Evolutionary conservation across 1,139 yeast species (phyloP).

Genomic region (Geotrichum siamense): DNA sequence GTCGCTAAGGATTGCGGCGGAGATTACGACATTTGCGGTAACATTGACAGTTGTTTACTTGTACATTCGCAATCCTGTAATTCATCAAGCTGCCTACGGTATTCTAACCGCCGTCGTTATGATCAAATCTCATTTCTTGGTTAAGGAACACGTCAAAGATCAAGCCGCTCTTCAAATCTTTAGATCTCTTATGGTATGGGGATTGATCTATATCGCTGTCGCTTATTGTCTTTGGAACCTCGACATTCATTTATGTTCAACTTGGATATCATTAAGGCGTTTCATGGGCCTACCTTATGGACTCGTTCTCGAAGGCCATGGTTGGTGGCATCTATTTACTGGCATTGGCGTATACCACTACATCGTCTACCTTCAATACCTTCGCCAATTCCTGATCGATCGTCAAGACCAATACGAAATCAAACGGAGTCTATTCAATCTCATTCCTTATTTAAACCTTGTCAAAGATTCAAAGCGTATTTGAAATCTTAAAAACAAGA

Average conservation of each 20-base stretch:
- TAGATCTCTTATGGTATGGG: slow-evolving; percentile 49
- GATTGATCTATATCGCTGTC: slow-evolving; percentile 54
- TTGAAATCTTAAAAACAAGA: too few relatives aligned
- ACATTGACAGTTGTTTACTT: slow-evolving; percentile 55
- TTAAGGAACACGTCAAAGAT: slow-evolving; percentile 47
- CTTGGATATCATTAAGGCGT: slow-evolving; percentile 58
- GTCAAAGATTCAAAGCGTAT: not conserved
- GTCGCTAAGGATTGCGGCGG: slow-evolving; percentile 33
- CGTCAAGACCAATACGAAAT: slow-evolving; percentile 44
- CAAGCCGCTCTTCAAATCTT: slow-evolving; percentile 42
- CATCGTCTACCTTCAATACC: slow-evolving; percentile 53
- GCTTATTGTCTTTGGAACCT: slow-evolving; percentile 83
- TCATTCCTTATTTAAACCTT: slow-evolving; percentile 38
- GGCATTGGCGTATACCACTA: slow-evolving; percentile 75
- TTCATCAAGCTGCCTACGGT: slow-evolving; percentile 79
- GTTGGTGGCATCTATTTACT: slow-evolving; percentile 95
- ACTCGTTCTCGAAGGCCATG: slow-evolving; percentile 81
- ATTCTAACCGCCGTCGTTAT: slow-evolving; percentile 56
- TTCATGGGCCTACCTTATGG: slow-evolving; percentile 82
- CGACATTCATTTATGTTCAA: slow-evolving; percentile 73
- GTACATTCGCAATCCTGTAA: slow-evolving; percentile 67
- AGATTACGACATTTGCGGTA: slow-evolving; percentile 43
- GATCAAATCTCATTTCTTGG: slow-evolving; percentile 46
- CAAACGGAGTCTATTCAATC: slow-evolving; percentile 43
- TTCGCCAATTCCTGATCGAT: slow-evolving; percentile 54